Conservation (phyloP, 2,329 filamentous ascomycete species). For the Monosporascus sp. region DNA sequence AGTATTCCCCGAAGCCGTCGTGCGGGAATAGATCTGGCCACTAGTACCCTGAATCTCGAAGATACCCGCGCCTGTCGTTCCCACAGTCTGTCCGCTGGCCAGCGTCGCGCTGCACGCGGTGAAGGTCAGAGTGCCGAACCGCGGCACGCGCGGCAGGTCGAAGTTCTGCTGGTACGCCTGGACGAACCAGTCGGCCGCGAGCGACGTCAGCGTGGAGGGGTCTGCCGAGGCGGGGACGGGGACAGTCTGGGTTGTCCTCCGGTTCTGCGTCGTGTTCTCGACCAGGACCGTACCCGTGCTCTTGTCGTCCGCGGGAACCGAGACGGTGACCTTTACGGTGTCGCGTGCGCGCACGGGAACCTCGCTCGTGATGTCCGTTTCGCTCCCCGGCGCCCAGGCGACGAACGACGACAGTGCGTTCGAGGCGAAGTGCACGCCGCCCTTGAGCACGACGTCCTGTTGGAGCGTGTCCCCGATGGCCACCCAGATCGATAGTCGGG, state of each 20-base stretch:
- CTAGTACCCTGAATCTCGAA: conserved; percentile 13
- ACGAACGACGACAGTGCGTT: conserved; percentile 5
- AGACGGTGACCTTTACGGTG: conserved; percentile 8
- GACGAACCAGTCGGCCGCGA: conserved; percentile 12
- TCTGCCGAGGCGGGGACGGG: conserved; percentile 4
- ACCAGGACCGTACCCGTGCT: conserved; percentile 7
- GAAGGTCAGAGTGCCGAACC: conserved; percentile 6
- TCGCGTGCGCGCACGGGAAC: conserved; percentile 7
- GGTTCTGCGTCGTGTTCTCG: conserved; percentile 9
- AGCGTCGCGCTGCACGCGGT: conserved; percentile 8
- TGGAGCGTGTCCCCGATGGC: conserved; percentile 10
- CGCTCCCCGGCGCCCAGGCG: conserved; percentile 6
- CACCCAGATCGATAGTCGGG: conserved; percentile 11
- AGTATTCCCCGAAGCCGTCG: conserved; percentile 1
- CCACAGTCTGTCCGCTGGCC: conserved; percentile 3
- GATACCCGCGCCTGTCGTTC: conserved; percentile 3
- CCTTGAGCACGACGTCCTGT: conserved; percentile 11
- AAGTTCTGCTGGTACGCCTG: conserved; percentile 10
- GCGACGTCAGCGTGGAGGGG: conserved; percentile 3
- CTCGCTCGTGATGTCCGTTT: conserved; percentile 6
- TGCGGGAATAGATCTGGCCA: conserved; percentile 10
- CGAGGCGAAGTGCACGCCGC: conserved; percentile 7
- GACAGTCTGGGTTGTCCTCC: conserved; percentile 5
- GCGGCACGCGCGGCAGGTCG: conserved; percentile 7
- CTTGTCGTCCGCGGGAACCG: conserved; percentile 3